Evolutionary conservation across 257 asterid species (phyloP).

Genomic region (Scutellaria barbata): DNA sequence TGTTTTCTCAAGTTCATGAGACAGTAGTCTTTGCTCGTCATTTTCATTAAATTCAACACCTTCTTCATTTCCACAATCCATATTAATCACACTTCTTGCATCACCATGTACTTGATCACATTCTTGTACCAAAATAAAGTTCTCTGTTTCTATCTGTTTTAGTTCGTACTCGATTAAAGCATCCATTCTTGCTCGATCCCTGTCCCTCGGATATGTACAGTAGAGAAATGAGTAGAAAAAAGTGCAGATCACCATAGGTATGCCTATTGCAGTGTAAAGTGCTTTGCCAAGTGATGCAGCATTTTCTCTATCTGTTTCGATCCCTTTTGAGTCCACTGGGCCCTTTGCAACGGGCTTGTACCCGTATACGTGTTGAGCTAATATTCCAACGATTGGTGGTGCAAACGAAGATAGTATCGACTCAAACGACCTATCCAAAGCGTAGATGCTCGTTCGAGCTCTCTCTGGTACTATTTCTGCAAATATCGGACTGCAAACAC

Average conservation of each 20-base stretch:
- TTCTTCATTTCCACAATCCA: conserved; percentile 40
- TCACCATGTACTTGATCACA: background rate
- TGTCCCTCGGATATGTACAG: conserved; percentile 71
- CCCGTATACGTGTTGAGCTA: conserved; percentile 68
- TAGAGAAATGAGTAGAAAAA: conserved; percentile 64
- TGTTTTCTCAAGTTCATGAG: too few relatives aligned
- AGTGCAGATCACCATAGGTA: conserved; percentile 68
- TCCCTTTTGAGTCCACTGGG: conserved; percentile 37
- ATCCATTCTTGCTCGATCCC: conserved; percentile 71
- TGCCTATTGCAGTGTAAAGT: conserved; percentile 73
- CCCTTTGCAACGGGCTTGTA: conserved; percentile 58
- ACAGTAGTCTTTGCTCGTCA: conserved; percentile 49
- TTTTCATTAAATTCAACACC: conserved; percentile 42
- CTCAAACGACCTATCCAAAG: conserved; percentile 74
- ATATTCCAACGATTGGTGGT: conserved; percentile 72
- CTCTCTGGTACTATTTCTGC: conserved; percentile 81
- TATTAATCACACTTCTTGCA: conserved; percentile 39
- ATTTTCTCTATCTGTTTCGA: conserved; percentile 63
- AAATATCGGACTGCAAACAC: conserved; percentile 63
- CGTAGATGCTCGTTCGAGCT: conserved; percentile 76
- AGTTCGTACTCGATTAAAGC: conserved; percentile 57
- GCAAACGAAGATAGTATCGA: conserved; percentile 77
- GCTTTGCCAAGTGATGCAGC: conserved; percentile 83
- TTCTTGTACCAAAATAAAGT: conserved; percentile 31
- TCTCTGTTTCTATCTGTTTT: conserved; percentile 44